Evolutionary conservation across 352 stramenopile genomes (phyloP).

Genomic region (Globisporangium cederbergense): DNA sequence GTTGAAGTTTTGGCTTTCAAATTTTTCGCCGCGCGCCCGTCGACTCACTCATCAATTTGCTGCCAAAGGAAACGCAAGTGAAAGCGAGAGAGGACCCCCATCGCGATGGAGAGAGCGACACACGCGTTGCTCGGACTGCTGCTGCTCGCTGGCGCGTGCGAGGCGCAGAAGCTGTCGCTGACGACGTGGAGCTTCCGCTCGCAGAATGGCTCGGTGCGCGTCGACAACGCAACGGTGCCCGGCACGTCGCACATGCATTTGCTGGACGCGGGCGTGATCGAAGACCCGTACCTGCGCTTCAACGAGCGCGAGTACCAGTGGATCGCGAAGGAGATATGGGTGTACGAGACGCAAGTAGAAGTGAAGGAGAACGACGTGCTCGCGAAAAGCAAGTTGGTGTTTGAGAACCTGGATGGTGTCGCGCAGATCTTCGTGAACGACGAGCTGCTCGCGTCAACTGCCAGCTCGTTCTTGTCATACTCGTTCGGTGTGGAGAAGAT

Average conservation of each 20-base stretch:
- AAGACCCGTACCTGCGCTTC: constrained; percentile 64
- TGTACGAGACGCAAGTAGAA: constrained; percentile 56
- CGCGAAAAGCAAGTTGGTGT: constrained; percentile 31
- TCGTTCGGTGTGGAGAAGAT: constrained; percentile 30
- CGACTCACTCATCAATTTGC: not conserved
- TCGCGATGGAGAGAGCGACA: not conserved
- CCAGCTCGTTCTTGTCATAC: constrained; percentile 71
- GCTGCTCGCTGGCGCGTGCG: not conserved
- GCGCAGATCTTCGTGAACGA: constrained; percentile 69
- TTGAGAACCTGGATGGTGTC: constrained; percentile 70
- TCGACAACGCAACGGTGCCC: constrained; percentile 50
- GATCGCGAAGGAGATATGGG: constrained; percentile 68
- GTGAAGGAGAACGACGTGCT: constrained; percentile 15
- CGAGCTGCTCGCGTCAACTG: constrained; percentile 36
- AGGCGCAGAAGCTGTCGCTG: constrained; percentile 29
- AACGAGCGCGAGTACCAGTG: constrained; percentile 71
- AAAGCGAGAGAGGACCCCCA: not conserved
- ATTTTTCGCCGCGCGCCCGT: not conserved
- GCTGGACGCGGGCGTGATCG: constrained; percentile 51
- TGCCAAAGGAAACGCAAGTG: not conserved
- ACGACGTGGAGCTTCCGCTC: constrained; percentile 47
- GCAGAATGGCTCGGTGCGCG: constrained; percentile 50
- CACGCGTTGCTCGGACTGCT: constrained; percentile 6
- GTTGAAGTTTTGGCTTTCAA: constrained; percentile 6
- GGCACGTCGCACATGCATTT: constrained; percentile 76